These are phyloP conservation scores for Penicillium angulare DNA, from an alignment of 495 filamentous ascomycete species.

Conservation along the genomic window DNA sequence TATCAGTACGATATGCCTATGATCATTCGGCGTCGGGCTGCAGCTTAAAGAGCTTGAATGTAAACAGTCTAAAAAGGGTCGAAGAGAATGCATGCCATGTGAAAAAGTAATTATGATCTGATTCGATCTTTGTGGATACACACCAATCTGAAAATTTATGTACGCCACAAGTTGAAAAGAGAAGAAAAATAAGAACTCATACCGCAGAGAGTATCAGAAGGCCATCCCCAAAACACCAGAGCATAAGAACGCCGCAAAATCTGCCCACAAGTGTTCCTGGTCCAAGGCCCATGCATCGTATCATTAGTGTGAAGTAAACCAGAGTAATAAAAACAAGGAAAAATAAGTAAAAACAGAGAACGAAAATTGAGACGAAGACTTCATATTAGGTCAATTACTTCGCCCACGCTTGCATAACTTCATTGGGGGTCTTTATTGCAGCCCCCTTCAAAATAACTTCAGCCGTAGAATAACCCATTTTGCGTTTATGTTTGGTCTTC, in stretches of 20 bases:
- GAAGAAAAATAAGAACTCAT: constrained; percentile 18
- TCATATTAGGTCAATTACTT: background rate
- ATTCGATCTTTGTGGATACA: constrained; percentile 11
- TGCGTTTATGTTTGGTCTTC: constrained; percentile 5
- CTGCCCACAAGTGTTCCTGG: constrained; percentile 12
- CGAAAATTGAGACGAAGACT: no score
- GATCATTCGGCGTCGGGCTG: constrained; percentile 17
- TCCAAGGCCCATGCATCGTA: constrained; percentile 21
- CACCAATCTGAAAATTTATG: constrained; percentile 2
- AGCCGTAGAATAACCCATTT: background rate
- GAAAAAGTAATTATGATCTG: constrained; percentile 2
- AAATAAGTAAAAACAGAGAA: no score
- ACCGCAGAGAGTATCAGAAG: constrained; percentile 31
- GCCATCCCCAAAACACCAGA: constrained; percentile 14
- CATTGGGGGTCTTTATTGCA: constrained; percentile 6
- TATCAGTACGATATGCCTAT: constrained; percentile 34
- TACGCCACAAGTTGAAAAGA: constrained; percentile 7
- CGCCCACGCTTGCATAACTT: constrained; percentile 16
- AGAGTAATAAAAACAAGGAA: background rate
- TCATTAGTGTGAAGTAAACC: constrained; percentile 19
- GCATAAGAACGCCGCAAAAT: constrained; percentile 15
- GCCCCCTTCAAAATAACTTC: background rate
- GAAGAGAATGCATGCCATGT: background rate
- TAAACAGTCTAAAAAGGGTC: background rate
- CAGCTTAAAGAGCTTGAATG: background rate